phyloP scores from a whole-genome alignment of 768 basidiomycete species.

The Amanita pallidorosea region DNA sequence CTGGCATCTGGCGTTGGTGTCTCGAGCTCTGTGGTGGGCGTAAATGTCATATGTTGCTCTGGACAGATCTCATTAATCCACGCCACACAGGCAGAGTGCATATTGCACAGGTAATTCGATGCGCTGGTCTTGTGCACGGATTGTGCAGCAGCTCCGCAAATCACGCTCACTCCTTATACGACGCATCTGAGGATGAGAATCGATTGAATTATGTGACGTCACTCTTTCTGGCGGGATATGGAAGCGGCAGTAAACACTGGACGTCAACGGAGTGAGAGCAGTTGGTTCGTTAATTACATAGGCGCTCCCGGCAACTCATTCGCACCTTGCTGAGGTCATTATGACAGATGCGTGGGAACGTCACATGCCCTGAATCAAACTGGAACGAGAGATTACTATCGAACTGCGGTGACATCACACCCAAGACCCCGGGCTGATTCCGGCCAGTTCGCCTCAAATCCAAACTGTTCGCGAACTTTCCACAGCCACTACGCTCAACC shows the following conservation, averaged over 20 bases:
- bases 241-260: background rate
- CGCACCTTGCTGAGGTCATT: background rate
- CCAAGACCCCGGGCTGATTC: background rate
- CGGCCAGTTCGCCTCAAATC: background rate
- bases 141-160: background rate
- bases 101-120: background rate
- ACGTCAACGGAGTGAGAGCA: background rate
- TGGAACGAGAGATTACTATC: background rate
- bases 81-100: background rate
- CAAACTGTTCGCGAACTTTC: too few species aligned
- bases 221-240: background rate
- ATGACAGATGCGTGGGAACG: background rate
- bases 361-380: background rate
- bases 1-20: background rate
- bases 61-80: background rate
- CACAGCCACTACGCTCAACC: too few species aligned
- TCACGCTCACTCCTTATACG: background rate
- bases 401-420: background rate
- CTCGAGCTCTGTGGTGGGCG: background rate
- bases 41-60: background rate
- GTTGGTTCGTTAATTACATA: background rate
- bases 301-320: background rate
- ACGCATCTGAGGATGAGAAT: background rate
- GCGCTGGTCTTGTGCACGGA: background rate
- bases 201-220: conserved; percentile 3